phyloP scores from a whole-genome alignment of 78 protist species.

The Dictyostelium firmibasis region DNA sequence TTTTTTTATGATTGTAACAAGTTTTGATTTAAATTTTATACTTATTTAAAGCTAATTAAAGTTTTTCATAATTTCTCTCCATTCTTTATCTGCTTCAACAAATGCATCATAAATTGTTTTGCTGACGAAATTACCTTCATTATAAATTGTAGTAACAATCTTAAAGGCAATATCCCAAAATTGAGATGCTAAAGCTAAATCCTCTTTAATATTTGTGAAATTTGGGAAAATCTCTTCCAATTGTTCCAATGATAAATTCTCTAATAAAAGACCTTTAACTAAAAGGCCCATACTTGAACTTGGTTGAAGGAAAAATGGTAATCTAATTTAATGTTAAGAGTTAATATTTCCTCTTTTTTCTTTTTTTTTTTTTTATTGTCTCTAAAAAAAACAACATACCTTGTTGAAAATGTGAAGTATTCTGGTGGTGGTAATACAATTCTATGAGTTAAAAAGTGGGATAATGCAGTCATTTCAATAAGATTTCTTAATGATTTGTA shows the following conservation, averaged over 20 bases:
- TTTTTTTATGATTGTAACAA: neutral
- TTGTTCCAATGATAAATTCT: neutral
- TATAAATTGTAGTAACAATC: neutral
- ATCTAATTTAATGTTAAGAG: neutral
- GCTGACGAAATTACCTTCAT: neutral
- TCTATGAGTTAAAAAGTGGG: conserved; percentile 46
- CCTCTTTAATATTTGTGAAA: conserved; percentile 11
- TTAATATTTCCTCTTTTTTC: neutral
- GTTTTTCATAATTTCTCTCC: conserved; percentile 8
- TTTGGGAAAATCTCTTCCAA: conserved; percentile 63
- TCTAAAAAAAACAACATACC: no score
- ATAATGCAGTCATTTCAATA: conserved; percentile 31
- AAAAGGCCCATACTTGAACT: conserved; percentile 69
- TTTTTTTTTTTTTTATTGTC: neutral
- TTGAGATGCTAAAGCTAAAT: conserved; percentile 28
- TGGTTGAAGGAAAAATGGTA: conserved; percentile 71
- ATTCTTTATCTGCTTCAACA: conserved; percentile 14
- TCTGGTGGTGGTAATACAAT: conserved; percentile 60
- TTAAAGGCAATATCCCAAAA: conserved; percentile 28
- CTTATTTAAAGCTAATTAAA: neutral
- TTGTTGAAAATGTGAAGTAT: conserved; percentile 37
- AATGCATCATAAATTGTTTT: conserved; percentile 8
- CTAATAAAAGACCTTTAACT: conserved; percentile 58
- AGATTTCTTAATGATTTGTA: conserved; percentile 60
- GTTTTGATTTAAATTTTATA: neutral